phyloP scores from a whole-genome alignment of 2,329 filamentous ascomycete species.

The Dothideomycetes sp. region DNA sequence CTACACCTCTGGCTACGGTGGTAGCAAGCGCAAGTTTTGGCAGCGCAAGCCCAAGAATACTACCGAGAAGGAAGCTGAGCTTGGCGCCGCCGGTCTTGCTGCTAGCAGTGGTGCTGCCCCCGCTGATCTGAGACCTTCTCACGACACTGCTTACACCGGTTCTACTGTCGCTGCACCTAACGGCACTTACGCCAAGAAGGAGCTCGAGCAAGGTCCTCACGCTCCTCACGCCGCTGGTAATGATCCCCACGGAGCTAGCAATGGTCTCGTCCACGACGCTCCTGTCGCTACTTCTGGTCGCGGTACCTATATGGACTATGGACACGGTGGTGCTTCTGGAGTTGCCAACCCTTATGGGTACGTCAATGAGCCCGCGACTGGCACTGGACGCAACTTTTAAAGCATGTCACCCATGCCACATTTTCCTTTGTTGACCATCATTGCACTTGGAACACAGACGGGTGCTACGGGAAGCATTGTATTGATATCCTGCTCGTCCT shows the following conservation, averaged over 20 bases:
- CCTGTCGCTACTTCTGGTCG: slow-evolving; percentile 5
- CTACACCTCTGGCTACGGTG: slow-evolving; percentile 55
- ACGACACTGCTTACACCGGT: slow-evolving; percentile 40
- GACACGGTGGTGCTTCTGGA: neutral
- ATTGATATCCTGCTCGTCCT: no score
- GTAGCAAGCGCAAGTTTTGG: slow-evolving; percentile 30
- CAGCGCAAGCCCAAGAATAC: slow-evolving; percentile 21
- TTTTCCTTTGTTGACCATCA: neutral
- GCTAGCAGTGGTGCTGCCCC: slow-evolving; percentile 17
- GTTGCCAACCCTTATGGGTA: slow-evolving; percentile 27
- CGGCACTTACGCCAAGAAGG: slow-evolving; percentile 18
- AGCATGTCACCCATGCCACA: neutral
- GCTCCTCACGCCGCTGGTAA: slow-evolving; percentile 15
- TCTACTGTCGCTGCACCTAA: slow-evolving; percentile 32
- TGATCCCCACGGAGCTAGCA: slow-evolving; percentile 27
- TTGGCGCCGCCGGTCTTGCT: slow-evolving; percentile 23
- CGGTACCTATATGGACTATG: no score
- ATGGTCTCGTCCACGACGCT: neutral
- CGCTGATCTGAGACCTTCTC: slow-evolving; percentile 31
- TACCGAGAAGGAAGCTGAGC: slow-evolving; percentile 31
- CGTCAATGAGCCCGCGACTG: slow-evolving; percentile 16
- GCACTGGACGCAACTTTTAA: slow-evolving; percentile 10
- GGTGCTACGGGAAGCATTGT: no score
- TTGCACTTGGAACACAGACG: no score
- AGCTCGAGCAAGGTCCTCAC: slow-evolving; percentile 11